Evolutionary conservation across 495 filamentous ascomycete genomes (phyloP).

Genomic region (Achaetomiella virescens): DNA sequence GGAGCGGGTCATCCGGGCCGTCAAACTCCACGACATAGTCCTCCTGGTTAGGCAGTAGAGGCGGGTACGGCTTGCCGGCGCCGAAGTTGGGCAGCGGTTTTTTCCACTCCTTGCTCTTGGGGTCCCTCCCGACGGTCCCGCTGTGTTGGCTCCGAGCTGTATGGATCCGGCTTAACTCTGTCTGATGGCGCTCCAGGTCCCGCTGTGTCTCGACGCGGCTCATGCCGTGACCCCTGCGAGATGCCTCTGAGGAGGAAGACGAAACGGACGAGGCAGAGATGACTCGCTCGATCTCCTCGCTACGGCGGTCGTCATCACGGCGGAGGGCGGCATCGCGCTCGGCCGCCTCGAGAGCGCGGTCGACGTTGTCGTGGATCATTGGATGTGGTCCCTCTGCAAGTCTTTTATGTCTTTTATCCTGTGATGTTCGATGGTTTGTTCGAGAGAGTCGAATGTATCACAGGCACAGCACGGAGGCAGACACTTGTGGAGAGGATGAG

Average conservation of each 20-base stretch:
- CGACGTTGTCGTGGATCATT: constrained; percentile 44
- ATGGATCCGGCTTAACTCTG: constrained; percentile 68
- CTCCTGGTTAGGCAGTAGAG: constrained; percentile 62
- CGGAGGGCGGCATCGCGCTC: constrained; percentile 36
- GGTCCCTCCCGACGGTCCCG: constrained; percentile 60
- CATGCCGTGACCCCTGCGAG: constrained; percentile 33
- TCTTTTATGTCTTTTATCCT: not conserved
- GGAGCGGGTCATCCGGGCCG: constrained; percentile 68
- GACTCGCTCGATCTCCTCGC: constrained; percentile 46
- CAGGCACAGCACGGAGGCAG: not conserved
- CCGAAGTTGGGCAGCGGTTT: constrained; percentile 58
- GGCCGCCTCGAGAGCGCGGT: constrained; percentile 46
- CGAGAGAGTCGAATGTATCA: not conserved
- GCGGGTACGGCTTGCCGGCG: constrained; percentile 73
- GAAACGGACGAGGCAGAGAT: constrained; percentile 45
- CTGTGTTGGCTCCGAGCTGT: constrained; percentile 69
- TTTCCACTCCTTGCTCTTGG: constrained; percentile 42
- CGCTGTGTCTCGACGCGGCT: constrained; percentile 56
- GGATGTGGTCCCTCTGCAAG: not conserved
- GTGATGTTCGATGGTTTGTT: not conserved
- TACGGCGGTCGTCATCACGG: constrained; percentile 26
- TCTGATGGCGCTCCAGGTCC: constrained; percentile 68
- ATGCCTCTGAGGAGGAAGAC: constrained; percentile 31
- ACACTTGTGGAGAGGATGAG: not conserved
- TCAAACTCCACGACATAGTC: constrained; percentile 87